A percentile compares a stretch with the other conserved stretches of the same genome.
Evolutionary conservation across 2,329 filamentous ascomycete genomes (phyloP).

Genomic region (Metarhizium sp.): DNA sequence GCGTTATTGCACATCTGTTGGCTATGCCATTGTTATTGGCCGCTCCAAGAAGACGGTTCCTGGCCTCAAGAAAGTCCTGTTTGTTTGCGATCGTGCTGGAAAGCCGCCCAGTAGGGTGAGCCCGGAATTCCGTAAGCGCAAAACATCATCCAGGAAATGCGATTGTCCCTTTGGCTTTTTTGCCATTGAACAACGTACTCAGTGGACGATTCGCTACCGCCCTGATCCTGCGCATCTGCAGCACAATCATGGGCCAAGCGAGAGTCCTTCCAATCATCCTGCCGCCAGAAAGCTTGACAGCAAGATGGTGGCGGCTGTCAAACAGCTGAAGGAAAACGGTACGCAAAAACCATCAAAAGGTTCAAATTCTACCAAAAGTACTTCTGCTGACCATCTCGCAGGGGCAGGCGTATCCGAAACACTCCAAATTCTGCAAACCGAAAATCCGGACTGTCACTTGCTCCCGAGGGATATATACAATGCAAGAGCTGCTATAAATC

Average conservation of each 20-base stretch:
- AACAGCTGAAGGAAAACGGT: conserved; percentile 57
- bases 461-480: conserved; percentile 60
- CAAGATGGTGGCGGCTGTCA: conserved; percentile 59
- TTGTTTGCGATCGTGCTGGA: conserved; percentile 57
- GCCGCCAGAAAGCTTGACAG: conserved; percentile 57
- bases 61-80: conserved; percentile 57
- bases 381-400: conserved; percentile 19
- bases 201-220: conserved; percentile 58
- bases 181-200: conserved; percentile 56
- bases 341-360: conserved; percentile 20
- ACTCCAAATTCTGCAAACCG: conserved; percentile 54
- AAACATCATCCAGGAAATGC: conserved; percentile 59
- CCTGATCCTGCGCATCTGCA: conserved; percentile 47
- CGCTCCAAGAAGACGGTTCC: conserved; percentile 59
- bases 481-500: conserved; percentile 55
- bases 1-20: conserved; percentile 56
- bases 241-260: conserved; percentile 58
- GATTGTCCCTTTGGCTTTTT: conserved; percentile 64
- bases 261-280: conserved; percentile 57
- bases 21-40: conserved; percentile 59
- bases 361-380: conserved; percentile 4
- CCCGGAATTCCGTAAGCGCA: conserved; percentile 54
- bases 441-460: conserved; percentile 54
- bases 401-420: conserved; percentile 57
- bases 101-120: conserved; percentile 53